Evolutionary conservation across 2,329 filamentous ascomycete species (phyloP).

Genomic region (Trichoderma asperellum): DNA sequence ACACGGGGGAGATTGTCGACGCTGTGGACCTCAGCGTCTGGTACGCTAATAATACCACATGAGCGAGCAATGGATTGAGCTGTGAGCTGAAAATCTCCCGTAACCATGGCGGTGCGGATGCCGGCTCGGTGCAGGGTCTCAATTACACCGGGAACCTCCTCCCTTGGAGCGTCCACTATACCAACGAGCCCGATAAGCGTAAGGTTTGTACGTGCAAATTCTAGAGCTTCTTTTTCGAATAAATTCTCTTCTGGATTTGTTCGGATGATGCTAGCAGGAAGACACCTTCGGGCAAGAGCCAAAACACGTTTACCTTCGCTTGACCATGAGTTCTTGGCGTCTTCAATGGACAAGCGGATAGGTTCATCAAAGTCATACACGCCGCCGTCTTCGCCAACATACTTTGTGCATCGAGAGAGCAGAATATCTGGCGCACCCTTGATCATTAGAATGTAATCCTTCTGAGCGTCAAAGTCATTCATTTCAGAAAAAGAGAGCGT

Average conservation of each 20-base stretch:
- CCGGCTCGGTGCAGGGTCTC: constrained; percentile 69
- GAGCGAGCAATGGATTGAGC: constrained; percentile 73
- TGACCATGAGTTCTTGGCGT: constrained; percentile 56
- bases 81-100: constrained; percentile 76
- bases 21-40: background rate
- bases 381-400: constrained; percentile 60
- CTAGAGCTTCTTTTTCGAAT: constrained; percentile 36
- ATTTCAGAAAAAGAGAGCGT: background rate
- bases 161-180: constrained; percentile 76
- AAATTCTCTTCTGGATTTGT: constrained; percentile 58
- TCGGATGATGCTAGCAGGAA: constrained; percentile 45
- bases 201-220: constrained; percentile 60
- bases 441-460: constrained; percentile 64
- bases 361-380: constrained; percentile 57
- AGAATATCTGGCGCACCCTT: constrained; percentile 80
- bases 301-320: constrained; percentile 63
- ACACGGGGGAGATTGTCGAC: background rate
- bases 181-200: constrained; percentile 75
- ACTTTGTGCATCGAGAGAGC: constrained; percentile 63
- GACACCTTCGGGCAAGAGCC: constrained; percentile 41
- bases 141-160: constrained; percentile 70
- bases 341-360: constrained; percentile 72
- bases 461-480: constrained; percentile 48
- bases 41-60: constrained; percentile 60
- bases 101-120: constrained; percentile 80